Conservation (phyloP, 495 filamentous ascomycete species). For the Glutinoglossum americanum region DNA sequence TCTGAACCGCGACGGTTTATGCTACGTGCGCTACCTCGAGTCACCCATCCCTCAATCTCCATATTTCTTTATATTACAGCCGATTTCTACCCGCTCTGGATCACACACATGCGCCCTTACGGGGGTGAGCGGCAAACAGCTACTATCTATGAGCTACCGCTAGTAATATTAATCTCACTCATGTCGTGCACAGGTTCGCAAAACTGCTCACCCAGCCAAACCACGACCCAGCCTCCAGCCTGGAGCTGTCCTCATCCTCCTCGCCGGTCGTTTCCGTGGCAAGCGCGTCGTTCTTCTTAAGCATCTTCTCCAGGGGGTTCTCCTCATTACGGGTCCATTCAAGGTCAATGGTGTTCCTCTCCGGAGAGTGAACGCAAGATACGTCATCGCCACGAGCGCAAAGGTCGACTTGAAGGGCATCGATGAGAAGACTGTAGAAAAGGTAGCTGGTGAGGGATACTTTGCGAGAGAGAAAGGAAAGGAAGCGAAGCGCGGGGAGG, state of each 20-base stretch:
- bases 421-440: constrained; percentile 63
- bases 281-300: constrained; percentile 99
- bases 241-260: constrained; percentile 90
- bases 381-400: constrained; percentile 92
- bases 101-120: background rate
- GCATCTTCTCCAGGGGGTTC: constrained; percentile 83
- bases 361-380: constrained; percentile 91
- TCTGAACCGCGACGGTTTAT: background rate
- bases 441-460: constrained; percentile 66
- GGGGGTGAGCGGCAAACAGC: background rate
- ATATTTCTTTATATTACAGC: background rate
- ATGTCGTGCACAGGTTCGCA: constrained; percentile 50
- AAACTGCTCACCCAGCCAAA: constrained; percentile 67
- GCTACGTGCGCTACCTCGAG: background rate
- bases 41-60: background rate
- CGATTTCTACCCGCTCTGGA: background rate
- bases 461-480: constrained; percentile 84
- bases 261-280: constrained; percentile 98
- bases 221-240: constrained; percentile 71
- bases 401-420: constrained; percentile 71
- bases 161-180: background rate
- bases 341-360: constrained; percentile 99
- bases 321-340: constrained; percentile 98
- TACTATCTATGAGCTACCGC: background rate
- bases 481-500: constrained; percentile 87